Conservation (phyloP, 371 early-diverging fungal genomes). For the Mucor lusitanicus region DNA sequence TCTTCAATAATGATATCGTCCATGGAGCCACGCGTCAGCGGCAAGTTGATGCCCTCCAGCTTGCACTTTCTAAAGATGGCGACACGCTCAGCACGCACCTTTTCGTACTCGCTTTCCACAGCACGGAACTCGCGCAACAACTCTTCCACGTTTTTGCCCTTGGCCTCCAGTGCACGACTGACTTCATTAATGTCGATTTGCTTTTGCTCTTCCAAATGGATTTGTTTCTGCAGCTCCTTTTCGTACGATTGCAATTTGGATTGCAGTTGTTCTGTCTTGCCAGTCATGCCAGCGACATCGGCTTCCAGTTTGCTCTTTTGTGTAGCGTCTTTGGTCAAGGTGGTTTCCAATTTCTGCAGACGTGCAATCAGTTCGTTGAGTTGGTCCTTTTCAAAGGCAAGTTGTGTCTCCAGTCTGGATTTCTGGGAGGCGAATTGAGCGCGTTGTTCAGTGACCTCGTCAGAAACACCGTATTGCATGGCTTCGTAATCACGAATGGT, state of each 20-base stretch:
- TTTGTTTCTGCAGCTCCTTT: conserved; percentile 48
- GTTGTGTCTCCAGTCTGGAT: conserved; percentile 75
- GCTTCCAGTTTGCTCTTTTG: conserved; percentile 35
- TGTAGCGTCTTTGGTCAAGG: conserved; percentile 35
- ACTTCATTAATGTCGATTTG: conserved; percentile 58
- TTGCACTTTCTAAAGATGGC: conserved; percentile 87
- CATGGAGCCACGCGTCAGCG: conserved; percentile 68
- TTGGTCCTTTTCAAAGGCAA: conserved; percentile 79
- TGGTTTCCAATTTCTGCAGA: conserved; percentile 46
- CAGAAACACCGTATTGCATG: conserved; percentile 64
- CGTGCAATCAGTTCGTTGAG: conserved; percentile 66
- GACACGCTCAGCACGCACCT: conserved; percentile 73
- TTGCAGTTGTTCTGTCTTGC: conserved; percentile 44
- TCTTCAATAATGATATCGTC: conserved; percentile 74
- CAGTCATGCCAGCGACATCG: conserved; percentile 39
- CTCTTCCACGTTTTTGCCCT: conserved; percentile 68
- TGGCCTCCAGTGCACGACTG: conserved; percentile 61
- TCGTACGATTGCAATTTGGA: conserved; percentile 21
- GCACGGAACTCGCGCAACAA: conserved; percentile 61
- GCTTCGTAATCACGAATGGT: conserved; percentile 88
- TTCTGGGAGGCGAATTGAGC: conserved; percentile 74
- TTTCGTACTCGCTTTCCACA: conserved; percentile 78
- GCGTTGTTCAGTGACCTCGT: conserved; percentile 72
- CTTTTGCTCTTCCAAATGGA: conserved; percentile 46
- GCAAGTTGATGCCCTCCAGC: conserved; percentile 89